Conservation (phyloP, 371 early-diverging fungal genomes). For the Mucor mucedo region DNA sequence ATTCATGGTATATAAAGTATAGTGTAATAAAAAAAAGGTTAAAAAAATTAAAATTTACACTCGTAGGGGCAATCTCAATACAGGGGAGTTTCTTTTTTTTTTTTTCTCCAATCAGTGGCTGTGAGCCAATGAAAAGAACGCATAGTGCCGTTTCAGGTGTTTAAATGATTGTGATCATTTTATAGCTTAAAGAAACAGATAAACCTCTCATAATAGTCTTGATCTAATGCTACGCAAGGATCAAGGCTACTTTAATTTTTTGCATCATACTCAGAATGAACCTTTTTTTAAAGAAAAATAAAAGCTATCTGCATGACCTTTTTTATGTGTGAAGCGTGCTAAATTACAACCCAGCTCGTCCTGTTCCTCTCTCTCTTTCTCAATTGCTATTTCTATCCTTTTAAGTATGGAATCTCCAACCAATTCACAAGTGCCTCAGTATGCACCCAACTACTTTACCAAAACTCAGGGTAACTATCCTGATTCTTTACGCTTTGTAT, state of each 20-base stretch:
- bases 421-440: constrained; percentile 34
- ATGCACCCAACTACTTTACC: constrained; percentile 38
- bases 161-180: too few relatives aligned
- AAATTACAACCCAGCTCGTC: neutral
- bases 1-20: constrained; percentile 23
- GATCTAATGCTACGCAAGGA: too few relatives aligned
- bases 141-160: neutral
- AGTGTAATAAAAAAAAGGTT: neutral
- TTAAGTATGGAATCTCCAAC: constrained; percentile 36
- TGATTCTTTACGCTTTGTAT: neutral
- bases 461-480: constrained; percentile 21
- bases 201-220: too few relatives aligned
- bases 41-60: constrained; percentile 1
- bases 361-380: neutral
- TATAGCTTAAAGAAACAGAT: too few relatives aligned
- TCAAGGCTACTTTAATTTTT: too few relatives aligned
- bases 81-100: constrained; percentile 13
- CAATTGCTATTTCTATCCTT: too few relatives aligned
- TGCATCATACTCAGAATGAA: too few relatives aligned
- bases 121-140: neutral
- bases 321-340: too few relatives aligned
- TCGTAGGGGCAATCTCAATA: constrained; percentile 11
- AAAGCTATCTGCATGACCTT: too few relatives aligned
- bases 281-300: too few relatives aligned
- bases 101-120: neutral